Base-by-base conservation (phyloP, 805 yeast species). In the Suhomyces tanzawaensis region DNA sequence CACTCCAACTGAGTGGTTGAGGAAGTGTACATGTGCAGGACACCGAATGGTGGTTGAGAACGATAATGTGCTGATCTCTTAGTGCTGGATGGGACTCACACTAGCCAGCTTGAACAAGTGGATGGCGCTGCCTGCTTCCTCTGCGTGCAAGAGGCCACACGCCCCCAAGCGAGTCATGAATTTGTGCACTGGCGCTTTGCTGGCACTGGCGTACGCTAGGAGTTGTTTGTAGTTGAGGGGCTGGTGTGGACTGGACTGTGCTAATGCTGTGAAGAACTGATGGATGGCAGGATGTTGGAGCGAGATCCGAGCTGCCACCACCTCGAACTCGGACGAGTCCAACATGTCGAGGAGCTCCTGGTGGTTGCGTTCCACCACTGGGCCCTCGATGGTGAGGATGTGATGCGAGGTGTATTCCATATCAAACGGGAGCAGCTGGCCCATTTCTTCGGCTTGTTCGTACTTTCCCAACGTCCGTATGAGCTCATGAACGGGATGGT, bases 381-480 rank as follows among this genome's bases (percentile, higher is more conserved):
- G 53, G 3, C 45, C 42, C 39, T 64, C 70, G 3, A 68, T 60
- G 7, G 67, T 57, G 8, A 67, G 47, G 8, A 66, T 31, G 32
- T 45, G 45, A 30, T 50, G 56, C 19, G 46, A 54, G 25, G 51
- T 50, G 44, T 52, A 67, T 14, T 40, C 31, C 2, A 67, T 25
- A 35, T 66, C 70, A 36, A 44, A 63, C 8, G 70, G 70, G 12
- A 9, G 12, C 27, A 24, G n/a, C 14, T 24, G 12, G 7, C 6
- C 27, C 27, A 24, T 12, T 12, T 9, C 6, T 24, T 24, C n/a
- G 13, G 12, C 7, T n/a, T n/a, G n/a, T n/a, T n/a, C n/a, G n/a
- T n/a, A n/a, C n/a, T n/a, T n/a, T n/a, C n/a, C n/a, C n/a, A n/a
- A n/a, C n/a, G n/a, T n/a, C n/a, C n/a, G n/a, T n/a, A n/a, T n/a